These are phyloP conservation scores for Xylaria cubensis DNA, from an alignment of 495 filamentous ascomycete species.

Conservation along the genomic window DNA sequence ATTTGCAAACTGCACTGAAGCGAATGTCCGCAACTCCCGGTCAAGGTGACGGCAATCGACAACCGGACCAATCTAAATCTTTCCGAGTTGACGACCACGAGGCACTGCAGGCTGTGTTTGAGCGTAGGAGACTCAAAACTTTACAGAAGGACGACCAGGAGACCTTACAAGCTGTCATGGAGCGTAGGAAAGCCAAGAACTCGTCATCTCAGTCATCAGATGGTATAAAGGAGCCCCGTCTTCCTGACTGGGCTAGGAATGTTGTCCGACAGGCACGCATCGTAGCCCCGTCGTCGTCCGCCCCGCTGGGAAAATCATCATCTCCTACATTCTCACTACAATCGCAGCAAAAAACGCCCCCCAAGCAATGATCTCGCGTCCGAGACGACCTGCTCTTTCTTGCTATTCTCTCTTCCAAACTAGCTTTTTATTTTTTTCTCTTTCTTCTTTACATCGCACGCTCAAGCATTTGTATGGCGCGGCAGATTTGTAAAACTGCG, in stretches of 20 bases:
- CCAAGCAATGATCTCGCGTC: neutral
- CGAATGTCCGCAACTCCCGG: constrained; percentile 25
- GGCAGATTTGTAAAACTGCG: neutral
- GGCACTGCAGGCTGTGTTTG: constrained; percentile 36
- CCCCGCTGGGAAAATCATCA: neutral
- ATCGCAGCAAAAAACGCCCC: constrained; percentile 1
- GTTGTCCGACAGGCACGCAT: constrained; percentile 32
- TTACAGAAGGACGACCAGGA: constrained; percentile 31
- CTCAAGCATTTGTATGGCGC: neutral
- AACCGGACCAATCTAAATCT: constrained; percentile 27
- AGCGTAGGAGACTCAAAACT: constrained; percentile 34
- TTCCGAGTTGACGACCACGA: constrained; percentile 33
- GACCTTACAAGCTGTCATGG: constrained; percentile 28
- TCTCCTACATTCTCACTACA: constrained; percentile 7
- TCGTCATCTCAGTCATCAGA: constrained; percentile 22
- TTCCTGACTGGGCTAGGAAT: constrained; percentile 38
- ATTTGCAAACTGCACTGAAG: constrained; percentile 30
- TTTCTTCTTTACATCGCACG: neutral
- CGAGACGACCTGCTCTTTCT: neutral
- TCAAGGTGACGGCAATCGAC: neutral
- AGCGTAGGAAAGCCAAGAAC: constrained; percentile 32
- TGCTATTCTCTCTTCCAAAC: neutral
- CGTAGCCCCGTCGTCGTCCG: constrained; percentile 23
- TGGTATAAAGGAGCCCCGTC: constrained; percentile 30
- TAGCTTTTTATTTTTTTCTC: neutral